Conservation (phyloP, 805 yeast species). For the Saccharomycopsis oosterbeekiorum region DNA sequence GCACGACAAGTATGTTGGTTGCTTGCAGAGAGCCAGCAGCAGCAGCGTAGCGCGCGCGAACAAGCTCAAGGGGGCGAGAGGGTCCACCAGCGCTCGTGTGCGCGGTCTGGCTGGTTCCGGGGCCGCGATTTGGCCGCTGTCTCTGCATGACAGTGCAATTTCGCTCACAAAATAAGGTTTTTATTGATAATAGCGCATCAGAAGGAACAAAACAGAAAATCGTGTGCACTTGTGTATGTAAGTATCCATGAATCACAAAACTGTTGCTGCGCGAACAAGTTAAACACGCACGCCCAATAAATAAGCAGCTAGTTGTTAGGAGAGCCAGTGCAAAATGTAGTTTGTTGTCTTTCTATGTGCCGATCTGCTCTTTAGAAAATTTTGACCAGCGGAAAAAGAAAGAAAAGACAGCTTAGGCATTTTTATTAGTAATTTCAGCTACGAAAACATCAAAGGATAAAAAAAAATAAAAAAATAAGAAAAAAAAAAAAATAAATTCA, state of each 20-base stretch:
- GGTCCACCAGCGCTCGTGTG: not conserved
- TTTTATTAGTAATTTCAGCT: not conserved
- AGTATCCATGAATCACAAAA: no score
- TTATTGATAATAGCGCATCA: not conserved
- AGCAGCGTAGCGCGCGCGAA: no score
- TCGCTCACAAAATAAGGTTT: not conserved
- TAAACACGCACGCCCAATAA: not conserved
- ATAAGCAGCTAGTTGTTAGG: not conserved
- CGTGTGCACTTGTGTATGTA: no score
- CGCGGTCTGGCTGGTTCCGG: not conserved
- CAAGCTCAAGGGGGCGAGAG: no score
- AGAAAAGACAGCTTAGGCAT: not conserved
- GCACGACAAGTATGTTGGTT: no score
- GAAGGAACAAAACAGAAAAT: not conserved
- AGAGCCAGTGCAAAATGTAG: not conserved
- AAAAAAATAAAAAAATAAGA: no score
- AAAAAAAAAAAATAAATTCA: no score
- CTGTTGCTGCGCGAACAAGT: no score
- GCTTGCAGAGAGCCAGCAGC: no score
- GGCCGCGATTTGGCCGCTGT: no score
- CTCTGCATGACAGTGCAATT: not conserved
- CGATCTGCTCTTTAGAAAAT: not conserved
- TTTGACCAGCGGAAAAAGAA: not conserved
- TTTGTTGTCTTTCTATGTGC: no score
- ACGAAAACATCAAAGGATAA: not conserved